These are phyloP conservation scores for Ophiognomonia clavigignenti-juglandacearum DNA, from an alignment of 2,329 filamentous ascomycete genomes.

Conservation along the genomic window DNA sequence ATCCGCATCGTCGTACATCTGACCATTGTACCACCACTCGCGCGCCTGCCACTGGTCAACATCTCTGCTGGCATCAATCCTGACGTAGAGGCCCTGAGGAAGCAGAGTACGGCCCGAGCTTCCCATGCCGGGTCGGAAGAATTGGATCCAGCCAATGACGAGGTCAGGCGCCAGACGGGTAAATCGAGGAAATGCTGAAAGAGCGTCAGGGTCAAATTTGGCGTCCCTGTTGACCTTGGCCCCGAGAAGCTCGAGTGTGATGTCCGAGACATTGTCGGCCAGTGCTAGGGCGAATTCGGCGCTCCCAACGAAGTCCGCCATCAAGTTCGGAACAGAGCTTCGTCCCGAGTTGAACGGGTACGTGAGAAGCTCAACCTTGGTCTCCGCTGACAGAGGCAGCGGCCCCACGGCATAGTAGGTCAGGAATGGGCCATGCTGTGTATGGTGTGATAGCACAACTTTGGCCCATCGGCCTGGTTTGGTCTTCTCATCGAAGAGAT, in stretches of 20 bases:
- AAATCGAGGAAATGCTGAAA: slow-evolving; percentile 31
- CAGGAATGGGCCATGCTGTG: slow-evolving; percentile 34
- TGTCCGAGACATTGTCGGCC: slow-evolving; percentile 29
- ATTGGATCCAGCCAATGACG: slow-evolving; percentile 35
- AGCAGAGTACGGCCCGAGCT: slow-evolving; percentile 29
- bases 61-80: slow-evolving; percentile 29
- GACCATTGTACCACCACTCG: slow-evolving; percentile 17
- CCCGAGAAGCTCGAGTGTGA: slow-evolving; percentile 34
- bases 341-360: slow-evolving; percentile 40
- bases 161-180: slow-evolving; percentile 32
- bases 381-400: slow-evolving; percentile 35
- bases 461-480: slow-evolving; percentile 38
- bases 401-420: slow-evolving; percentile 47
- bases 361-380: slow-evolving; percentile 33
- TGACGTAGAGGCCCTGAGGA: slow-evolving; percentile 40
- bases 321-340: slow-evolving; percentile 31
- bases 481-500: slow-evolving; percentile 31
- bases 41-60: slow-evolving; percentile 18
- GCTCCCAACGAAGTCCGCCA: slow-evolving; percentile 26
- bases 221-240: slow-evolving; percentile 27
- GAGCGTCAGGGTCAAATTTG: slow-evolving; percentile 26
- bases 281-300: slow-evolving; percentile 31
- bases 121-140: slow-evolving; percentile 34
- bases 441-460: slow-evolving; percentile 40
- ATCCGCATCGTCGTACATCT: slow-evolving; percentile 1